A percentile compares a stretch with the other conserved stretches of the same genome.
These are phyloP conservation scores for Annulohypoxylon stygium DNA, from an alignment of 495 filamentous ascomycete species.

Conservation along the genomic window DNA sequence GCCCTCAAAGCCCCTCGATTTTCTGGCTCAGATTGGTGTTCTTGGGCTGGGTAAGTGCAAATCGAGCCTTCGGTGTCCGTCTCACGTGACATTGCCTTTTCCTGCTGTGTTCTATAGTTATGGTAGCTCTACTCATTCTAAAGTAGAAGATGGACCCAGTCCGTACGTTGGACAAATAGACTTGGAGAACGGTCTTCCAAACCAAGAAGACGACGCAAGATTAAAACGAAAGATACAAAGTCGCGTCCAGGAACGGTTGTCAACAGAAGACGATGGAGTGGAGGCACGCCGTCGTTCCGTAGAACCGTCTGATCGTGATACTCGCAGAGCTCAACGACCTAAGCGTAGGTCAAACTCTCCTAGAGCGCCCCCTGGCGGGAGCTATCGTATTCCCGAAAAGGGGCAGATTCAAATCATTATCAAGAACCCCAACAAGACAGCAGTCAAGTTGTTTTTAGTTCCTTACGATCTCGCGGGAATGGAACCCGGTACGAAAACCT, in stretches of 20 bases:
- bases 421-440: conserved; percentile 96
- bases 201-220: conserved; percentile 59
- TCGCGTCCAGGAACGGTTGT: conserved; percentile 48
- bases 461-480: conserved; percentile 97
- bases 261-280: conserved; percentile 47
- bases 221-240: conserved; percentile 62
- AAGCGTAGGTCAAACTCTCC: conserved; percentile 76
- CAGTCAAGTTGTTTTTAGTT: conserved; percentile 93
- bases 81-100: conserved; percentile 93
- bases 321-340: conserved; percentile 60
- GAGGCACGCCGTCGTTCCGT: conserved; percentile 45
- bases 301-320: conserved; percentile 55
- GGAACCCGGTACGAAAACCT: conserved; percentile 95
- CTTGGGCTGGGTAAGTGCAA: conserved; percentile 92
- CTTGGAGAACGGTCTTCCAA: conserved; percentile 80
- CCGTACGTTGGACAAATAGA: conserved; percentile 97
- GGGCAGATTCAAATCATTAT: conserved; percentile 97
- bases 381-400: conserved; percentile 94
- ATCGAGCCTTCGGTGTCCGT: conserved; percentile 83
- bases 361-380: conserved; percentile 81
- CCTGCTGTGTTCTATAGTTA: conserved; percentile 98
- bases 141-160: conserved; percentile 85
- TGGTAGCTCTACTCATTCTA: conserved; percentile 69
- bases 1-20: conserved; percentile 92
- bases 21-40: conserved; percentile 95